phyloP scores from a whole-genome alignment of 108 stramenopile species.

The Fistulifera solaris region DNA sequence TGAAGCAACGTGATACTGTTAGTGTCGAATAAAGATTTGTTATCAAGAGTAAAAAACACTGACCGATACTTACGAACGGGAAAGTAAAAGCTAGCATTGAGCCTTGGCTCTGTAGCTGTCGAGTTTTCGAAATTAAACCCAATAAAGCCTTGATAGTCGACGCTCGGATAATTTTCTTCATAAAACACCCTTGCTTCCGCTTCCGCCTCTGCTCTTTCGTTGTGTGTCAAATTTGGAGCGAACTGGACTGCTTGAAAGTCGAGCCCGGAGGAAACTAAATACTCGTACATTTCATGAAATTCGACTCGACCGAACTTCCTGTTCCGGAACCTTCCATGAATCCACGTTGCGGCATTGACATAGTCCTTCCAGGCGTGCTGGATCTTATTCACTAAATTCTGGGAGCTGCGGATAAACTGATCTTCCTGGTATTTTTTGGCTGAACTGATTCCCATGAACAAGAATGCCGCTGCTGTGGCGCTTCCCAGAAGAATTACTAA shows the following conservation, averaged over 20 bases:
- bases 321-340: slow-evolving; percentile 20
- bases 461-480: slow-evolving; percentile 10
- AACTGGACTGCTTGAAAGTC: slow-evolving; percentile 23
- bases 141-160: slow-evolving; percentile 24
- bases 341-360: slow-evolving; percentile 16
- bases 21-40: no score
- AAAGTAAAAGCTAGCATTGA: slow-evolving; percentile 6
- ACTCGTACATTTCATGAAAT: slow-evolving; percentile 31
- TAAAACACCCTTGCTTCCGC: slow-evolving; percentile 19
- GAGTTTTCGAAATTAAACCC: slow-evolving; percentile 16
- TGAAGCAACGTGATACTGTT: no score
- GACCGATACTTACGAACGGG: slow-evolving; percentile 2
- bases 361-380: slow-evolving; percentile 24
- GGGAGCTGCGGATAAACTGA: slow-evolving; percentile 21
- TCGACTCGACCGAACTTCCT: slow-evolving; percentile 9
- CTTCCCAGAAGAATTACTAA: slow-evolving; percentile 16
- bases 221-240: slow-evolving; percentile 15
- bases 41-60: no score
- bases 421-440: slow-evolving; percentile 3
- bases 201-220: slow-evolving; percentile 18
- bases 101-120: neutral
- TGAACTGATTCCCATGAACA: slow-evolving; percentile 11
- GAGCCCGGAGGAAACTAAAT: slow-evolving; percentile 15
- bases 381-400: slow-evolving; percentile 10
- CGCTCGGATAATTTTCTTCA: slow-evolving; percentile 12